Base-by-base conservation (phyloP, 1,139 yeast species). In the Debaryomycetaceae sp. region DNA sequence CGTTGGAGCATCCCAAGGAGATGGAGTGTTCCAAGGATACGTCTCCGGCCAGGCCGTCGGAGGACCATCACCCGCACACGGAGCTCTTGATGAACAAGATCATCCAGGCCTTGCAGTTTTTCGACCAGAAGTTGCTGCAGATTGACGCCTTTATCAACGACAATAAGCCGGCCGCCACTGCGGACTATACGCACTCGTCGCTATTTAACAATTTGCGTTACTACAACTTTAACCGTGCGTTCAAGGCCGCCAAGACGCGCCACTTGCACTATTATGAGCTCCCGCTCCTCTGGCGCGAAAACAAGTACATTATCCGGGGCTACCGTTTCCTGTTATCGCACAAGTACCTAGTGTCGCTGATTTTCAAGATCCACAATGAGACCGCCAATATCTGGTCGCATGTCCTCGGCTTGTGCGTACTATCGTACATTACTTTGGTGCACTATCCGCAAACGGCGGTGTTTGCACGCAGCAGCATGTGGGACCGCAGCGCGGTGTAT, bases 371-470 rank as follows among this genome's bases (percentile, higher is more conserved):
- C 40, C 97, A 90, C 55, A 90, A 90, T 49, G 98, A 90, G 51
- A 70, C 95, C 1, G 71, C 83, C 53, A 90, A 90, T 55, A 86
- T 90, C 34, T 90, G 98, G 98, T 70, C 95, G 1, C 98, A 90
- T 56, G 47, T 85, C 21, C 29, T 73, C 2, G 98, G 96, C 11
- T 68, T 80, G 7, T 29, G 71, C 3, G 45, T 73, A 21, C 57
- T 87, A 52, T 33, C 68, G 2, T 77, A 74, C 38, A 49, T 86
- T 21, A 65, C 74, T 16, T 35, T 73, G 12, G 58, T 55, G 38
- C 79, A 78, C 40, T 79, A 69, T 46, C 96, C 97, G 11, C 35
- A 39, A 4, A 58, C 77, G 1, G 53, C 47, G 5, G 66, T 68
- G 0, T 72, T 49, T 35, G 37, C 38, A 35, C 45, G 29, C 37